Conservation (phyloP, 2,329 filamentous ascomycete species). For the Ophiostoma ips region DNA sequence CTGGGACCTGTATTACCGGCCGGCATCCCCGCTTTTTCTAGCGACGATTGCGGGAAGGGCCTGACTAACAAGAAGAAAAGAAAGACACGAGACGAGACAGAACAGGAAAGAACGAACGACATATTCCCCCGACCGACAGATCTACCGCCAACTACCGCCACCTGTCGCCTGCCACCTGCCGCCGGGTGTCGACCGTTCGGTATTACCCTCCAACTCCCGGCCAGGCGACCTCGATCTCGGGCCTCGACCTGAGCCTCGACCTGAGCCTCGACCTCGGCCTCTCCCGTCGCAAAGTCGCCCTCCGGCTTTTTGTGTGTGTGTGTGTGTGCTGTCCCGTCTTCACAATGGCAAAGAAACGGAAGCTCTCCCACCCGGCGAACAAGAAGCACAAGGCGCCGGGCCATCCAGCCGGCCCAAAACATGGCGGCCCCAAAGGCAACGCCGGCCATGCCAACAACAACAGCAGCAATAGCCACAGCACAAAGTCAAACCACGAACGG, state of each 20-base stretch:
- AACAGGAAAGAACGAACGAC: neutral
- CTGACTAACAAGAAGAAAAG: neutral
- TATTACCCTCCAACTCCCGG: no score
- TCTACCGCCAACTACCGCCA: no score
- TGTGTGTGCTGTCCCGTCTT: no score
- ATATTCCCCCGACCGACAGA: no score
- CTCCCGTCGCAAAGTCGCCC: no score
- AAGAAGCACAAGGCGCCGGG: conserved; percentile 7
- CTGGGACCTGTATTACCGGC: neutral
- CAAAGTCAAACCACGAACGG: neutral
- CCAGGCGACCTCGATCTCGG: no score
- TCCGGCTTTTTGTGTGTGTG: no score
- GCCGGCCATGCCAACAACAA: neutral
- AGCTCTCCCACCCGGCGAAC: conserved; percentile 19
- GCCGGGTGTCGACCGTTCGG: no score
- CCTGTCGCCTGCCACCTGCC: no score
- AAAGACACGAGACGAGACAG: neutral
- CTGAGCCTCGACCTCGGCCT: no score
- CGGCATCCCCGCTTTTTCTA: conserved; percentile 7
- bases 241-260: no score
- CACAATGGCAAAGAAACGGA: conserved; percentile 29
- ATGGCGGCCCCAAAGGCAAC: neutral
- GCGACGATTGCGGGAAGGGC: conserved; percentile 3
- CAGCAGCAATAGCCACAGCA: conserved; percentile 2
- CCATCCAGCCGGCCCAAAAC: neutral